These are phyloP conservation scores for Pyricularia grisea DNA, from an alignment of 2,329 filamentous ascomycete genomes.

Conservation along the genomic window DNA sequence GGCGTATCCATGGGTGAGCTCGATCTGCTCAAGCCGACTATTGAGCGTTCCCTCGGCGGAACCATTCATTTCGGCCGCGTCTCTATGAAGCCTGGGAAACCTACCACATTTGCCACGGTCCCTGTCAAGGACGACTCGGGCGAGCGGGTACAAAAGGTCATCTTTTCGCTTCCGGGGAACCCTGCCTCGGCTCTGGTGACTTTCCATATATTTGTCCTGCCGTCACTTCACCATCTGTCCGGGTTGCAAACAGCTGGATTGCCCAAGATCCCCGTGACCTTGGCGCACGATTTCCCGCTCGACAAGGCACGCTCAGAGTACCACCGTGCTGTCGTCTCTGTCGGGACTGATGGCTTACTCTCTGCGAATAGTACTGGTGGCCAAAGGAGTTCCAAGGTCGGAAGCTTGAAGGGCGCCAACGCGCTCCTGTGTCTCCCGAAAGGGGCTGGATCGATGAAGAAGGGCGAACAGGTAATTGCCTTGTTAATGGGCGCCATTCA, in stretches of 20 bases:
- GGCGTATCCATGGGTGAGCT: constrained; percentile 98
- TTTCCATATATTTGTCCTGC: constrained; percentile 88
- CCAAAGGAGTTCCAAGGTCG: constrained; percentile 82
- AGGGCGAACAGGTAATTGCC: constrained; percentile 65
- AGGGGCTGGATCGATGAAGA: constrained; percentile 52
- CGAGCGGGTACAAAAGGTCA: constrained; percentile 52
- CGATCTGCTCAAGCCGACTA: constrained; percentile 90
- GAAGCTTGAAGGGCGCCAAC: constrained; percentile 83
- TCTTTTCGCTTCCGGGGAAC: constrained; percentile 91
- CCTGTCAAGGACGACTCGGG: constrained; percentile 53
- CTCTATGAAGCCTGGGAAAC: constrained; percentile 96
- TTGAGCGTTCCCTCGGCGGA: constrained; percentile 81
- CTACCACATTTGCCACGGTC: constrained; percentile 91
- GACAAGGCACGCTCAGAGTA: constrained; percentile 79
- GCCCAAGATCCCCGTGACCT: constrained; percentile 58
- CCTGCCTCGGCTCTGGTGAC: constrained; percentile 89
- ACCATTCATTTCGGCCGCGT: constrained; percentile 96
- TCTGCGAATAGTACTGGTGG: constrained; percentile 76
- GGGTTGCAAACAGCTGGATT: constrained; percentile 62
- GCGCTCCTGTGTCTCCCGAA: constrained; percentile 68
- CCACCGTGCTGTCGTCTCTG: constrained; percentile 70
- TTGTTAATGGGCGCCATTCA: constrained; percentile 59
- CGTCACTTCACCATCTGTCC: constrained; percentile 67
- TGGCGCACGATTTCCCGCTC: constrained; percentile 64
- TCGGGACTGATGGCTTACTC: constrained; percentile 56